Conservation (phyloP, 2,329 filamentous ascomycete genomes). For the Aspergillus intermedius region DNA sequence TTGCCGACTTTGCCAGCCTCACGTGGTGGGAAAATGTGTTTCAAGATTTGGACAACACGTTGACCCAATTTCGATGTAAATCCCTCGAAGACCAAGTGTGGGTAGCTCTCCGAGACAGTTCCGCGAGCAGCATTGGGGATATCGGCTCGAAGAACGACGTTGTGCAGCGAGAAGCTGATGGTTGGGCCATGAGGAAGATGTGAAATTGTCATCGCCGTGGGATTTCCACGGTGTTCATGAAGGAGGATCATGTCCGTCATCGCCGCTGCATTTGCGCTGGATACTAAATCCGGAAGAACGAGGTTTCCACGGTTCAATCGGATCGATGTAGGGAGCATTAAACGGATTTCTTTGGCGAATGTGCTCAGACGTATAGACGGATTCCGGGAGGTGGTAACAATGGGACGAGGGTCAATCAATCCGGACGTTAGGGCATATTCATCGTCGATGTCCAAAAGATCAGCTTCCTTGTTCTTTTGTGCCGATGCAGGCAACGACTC, state of each 20-base stretch:
- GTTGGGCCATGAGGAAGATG: slow-evolving; percentile 87
- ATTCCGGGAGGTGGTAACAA: slow-evolving; percentile 86
- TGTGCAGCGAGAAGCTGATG: slow-evolving; percentile 80
- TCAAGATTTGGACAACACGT: slow-evolving; percentile 80
- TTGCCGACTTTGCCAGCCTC: slow-evolving; percentile 80
- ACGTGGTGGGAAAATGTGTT: slow-evolving; percentile 88
- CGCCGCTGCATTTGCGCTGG: slow-evolving; percentile 70
- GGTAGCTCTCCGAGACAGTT: slow-evolving; percentile 86
- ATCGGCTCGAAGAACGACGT: slow-evolving; percentile 86
- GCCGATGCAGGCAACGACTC: slow-evolving; percentile 62
- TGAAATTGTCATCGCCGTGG: slow-evolving; percentile 79
- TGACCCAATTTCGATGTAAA: slow-evolving; percentile 76
- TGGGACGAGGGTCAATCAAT: slow-evolving; percentile 77
- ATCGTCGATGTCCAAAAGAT: slow-evolving; percentile 77
- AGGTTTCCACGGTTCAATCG: slow-evolving; percentile 87
- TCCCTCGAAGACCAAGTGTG: slow-evolving; percentile 91
- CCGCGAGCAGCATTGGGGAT: slow-evolving; percentile 82
- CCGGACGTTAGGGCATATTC: slow-evolving; percentile 91
- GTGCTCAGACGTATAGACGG: slow-evolving; percentile 77
- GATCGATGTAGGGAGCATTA: slow-evolving; percentile 77
- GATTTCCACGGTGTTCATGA: slow-evolving; percentile 88
- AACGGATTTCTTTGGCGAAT: slow-evolving; percentile 85
- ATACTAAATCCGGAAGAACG: slow-evolving; percentile 76
- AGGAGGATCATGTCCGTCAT: slow-evolving; percentile 80
- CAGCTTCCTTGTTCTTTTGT: slow-evolving; percentile 67